Percentiles rank a stretch among this genome's conserved stretches.
Conservation (phyloP, 2,329 filamentous ascomycete genomes). For the Verticillium nonalfalfae region DNA sequence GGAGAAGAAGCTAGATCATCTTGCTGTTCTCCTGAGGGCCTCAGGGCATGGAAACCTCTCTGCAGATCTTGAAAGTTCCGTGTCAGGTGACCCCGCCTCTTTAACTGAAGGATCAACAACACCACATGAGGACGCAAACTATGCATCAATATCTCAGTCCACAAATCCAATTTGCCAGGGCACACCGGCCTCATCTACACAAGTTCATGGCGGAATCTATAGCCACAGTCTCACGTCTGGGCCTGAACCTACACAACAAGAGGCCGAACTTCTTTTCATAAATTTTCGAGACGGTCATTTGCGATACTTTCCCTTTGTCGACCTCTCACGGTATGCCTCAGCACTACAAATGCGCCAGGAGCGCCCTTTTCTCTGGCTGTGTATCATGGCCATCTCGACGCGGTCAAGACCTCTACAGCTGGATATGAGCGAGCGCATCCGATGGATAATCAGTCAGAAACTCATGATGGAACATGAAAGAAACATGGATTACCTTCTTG, state of each 20-base stretch:
- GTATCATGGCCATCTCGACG: slow-evolving; percentile 24
- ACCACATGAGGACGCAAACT: not conserved
- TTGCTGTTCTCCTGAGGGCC: slow-evolving; percentile 18
- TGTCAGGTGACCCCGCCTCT: not conserved
- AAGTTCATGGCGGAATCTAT: not conserved
- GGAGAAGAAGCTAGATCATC: slow-evolving; percentile 20
- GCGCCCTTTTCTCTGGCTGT: slow-evolving; percentile 30
- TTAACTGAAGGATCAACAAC: not conserved
- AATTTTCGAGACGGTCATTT: slow-evolving; percentile 17
- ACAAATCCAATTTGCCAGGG: not conserved
- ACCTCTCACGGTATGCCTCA: slow-evolving; percentile 12
- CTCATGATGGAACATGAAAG: slow-evolving; percentile 16
- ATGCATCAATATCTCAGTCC: not conserved
- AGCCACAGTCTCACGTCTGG: not conserved
- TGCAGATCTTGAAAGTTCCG: not conserved
- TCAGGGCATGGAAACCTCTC: slow-evolving; percentile 4
- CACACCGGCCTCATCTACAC: not conserved
- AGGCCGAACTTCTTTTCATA: slow-evolving; percentile 9
- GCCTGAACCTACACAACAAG: not conserved
- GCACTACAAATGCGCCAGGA: slow-evolving; percentile 19
- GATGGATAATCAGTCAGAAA: slow-evolving; percentile 16
- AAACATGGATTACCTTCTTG: slow-evolving; percentile 20
- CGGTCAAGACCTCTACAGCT: slow-evolving; percentile 15
- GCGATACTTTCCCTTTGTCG: slow-evolving; percentile 19
- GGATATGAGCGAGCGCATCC: slow-evolving; percentile 14